Conservation (phyloP, 2,329 filamentous ascomycete genomes). For the Orbilia javanica region DNA sequence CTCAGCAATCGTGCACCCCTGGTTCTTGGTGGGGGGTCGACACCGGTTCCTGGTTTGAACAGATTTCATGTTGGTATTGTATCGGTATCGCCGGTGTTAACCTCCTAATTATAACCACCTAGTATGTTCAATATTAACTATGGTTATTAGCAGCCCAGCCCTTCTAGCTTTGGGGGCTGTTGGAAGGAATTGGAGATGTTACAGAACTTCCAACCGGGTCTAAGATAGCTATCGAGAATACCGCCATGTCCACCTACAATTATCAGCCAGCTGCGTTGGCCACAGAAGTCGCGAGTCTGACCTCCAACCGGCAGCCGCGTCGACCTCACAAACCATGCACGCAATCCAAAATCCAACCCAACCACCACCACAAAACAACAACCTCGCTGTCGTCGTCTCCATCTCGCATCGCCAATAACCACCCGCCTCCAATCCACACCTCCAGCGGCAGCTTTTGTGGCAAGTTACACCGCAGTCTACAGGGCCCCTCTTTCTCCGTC, state of each 20-base stretch:
- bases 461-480: background rate
- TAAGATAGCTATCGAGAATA: background rate
- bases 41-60: background rate
- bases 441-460: background rate
- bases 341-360: slow-evolving; percentile 17
- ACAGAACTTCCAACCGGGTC: too few species aligned
- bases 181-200: background rate
- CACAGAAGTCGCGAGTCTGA: background rate
- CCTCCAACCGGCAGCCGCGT: slow-evolving; percentile 1
- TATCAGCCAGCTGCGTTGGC: background rate
- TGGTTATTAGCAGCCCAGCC: too few species aligned
- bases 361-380: slow-evolving; percentile 10
- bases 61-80: slow-evolving; percentile 9
- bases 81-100: background rate
- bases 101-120: too few species aligned
- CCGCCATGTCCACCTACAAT: background rate
- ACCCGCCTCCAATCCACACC: background rate
- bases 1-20: background rate
- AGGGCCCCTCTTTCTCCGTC: background rate
- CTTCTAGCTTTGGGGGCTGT: too few species aligned
- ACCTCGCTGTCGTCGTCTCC: background rate
- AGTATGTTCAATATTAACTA: too few species aligned
- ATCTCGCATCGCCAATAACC: background rate
- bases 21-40: background rate
- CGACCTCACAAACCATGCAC: background rate